Base-by-base conservation (phyloP, 805 yeast species). In the Candida maris region DNA sequence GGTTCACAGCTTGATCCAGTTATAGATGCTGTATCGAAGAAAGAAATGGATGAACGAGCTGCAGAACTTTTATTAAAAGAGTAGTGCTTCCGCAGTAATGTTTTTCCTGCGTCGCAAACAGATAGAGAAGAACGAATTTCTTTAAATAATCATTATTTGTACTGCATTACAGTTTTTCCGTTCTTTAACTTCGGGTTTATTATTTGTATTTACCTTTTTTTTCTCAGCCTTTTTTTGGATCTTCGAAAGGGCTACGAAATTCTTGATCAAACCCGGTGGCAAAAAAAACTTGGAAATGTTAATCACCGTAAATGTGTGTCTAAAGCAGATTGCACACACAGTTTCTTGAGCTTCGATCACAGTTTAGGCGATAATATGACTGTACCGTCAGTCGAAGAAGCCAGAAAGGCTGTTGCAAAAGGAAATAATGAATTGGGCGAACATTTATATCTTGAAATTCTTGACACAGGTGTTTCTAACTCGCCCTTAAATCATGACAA, bases 391-490 rank as follows among this genome's bases (percentile, higher is more conserved):
- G 60, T 84, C 37, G 71, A 72, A 35, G 73, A 68, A 15, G 95
- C 96, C 15, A 73, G 85, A 57, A 64, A 65, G 29, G 78, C 81
- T 12, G 75, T 67, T 5, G 56, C 66, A 19, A 60, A 65, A 12
- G 70, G 74, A 36, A 65, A 84, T 19, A 68, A 62, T 37, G 62
- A 59, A 1, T 62, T 61, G 17, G 94, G 95, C 1, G 94, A 84
- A 56, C 45, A 61, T 22, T 61, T 73, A 21, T 87, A 81, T 59
- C 56, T 66, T 37, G 66, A 68, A 36, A 63, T 84, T 17, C 65
- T 85, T 7, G 44, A 52, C 10, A 24, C 45, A 27, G 44, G 50
- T 31, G 41, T 45, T n/a, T 25, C 42, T 6, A 30, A 26, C 4
- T 25, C 45, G 4, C 28, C 44, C 16, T 18, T 37, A 19, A 49